Percentiles rank a stretch among this genome's conserved stretches.
Evolutionary conservation across 768 basidiomycete genomes (phyloP).

Genomic region (Pleurotus djamor): DNA sequence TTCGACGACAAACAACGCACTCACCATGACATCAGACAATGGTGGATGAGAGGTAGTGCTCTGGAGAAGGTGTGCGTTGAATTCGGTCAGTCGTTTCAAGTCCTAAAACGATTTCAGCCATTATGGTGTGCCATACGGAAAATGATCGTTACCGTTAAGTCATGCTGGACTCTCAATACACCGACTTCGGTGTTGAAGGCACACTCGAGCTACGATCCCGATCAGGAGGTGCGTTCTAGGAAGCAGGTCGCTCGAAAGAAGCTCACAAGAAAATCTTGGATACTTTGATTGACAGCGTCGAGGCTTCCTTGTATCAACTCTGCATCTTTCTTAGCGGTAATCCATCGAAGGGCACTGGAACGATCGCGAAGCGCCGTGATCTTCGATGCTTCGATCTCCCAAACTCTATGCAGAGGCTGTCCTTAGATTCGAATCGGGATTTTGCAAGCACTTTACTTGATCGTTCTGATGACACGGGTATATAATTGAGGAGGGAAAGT

Average conservation of each 20-base stretch:
- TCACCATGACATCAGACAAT: not conserved
- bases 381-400: slow-evolving; percentile 3
- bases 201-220: not conserved
- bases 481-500: not conserved
- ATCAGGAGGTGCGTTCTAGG: not conserved
- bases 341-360: not conserved
- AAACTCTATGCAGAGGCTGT: not conserved
- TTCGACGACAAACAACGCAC: not conserved
- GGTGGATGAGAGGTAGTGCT: not conserved
- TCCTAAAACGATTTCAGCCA: not conserved
- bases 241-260: not conserved
- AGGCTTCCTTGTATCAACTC: not conserved
- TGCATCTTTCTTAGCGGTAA: slow-evolving; percentile 1
- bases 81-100: not conserved
- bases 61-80: not conserved
- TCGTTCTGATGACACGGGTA: not conserved
- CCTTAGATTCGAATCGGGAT: not conserved
- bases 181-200: slow-evolving; percentile 3
- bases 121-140: not conserved
- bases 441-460: not conserved
- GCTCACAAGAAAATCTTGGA: slow-evolving; percentile 3
- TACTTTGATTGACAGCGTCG: slow-evolving; percentile 2
- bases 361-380: slow-evolving; percentile 1
- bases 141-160: not conserved
- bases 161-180: not conserved